Conservation (phyloP, 1,284 basidiomycete species). For the Fistulinella staudtii region DNA sequence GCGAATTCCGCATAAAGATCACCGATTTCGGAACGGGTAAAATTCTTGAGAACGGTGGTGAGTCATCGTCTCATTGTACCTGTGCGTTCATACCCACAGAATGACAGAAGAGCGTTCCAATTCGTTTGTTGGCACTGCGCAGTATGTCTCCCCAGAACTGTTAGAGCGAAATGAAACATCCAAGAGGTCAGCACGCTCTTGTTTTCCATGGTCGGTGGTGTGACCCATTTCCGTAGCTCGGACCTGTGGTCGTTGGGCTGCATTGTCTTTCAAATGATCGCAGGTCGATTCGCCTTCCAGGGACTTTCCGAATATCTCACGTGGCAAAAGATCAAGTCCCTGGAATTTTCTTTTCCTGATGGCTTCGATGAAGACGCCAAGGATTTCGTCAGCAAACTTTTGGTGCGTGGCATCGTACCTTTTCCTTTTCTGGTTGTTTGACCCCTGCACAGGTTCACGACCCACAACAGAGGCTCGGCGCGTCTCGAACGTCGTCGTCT, state of each 20-base stretch:
- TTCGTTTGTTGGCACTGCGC: constrained; percentile 95
- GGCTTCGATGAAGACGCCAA: constrained; percentile 67
- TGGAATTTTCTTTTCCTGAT: constrained; percentile 71
- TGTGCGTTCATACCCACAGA: constrained; percentile 9
- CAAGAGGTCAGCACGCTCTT: constrained; percentile 46
- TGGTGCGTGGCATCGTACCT: constrained; percentile 44
- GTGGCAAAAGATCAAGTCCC: constrained; percentile 73
- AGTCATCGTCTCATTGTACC: constrained; percentile 13
- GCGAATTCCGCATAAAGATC: constrained; percentile 84
- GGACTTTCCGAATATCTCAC: constrained; percentile 82
- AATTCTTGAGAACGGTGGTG: constrained; percentile 61
- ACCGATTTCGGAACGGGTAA: constrained; percentile 98
- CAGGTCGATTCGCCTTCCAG: constrained; percentile 88
- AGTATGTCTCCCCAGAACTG: constrained; percentile 94
- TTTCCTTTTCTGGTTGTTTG: not conserved
- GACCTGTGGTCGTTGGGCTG: constrained; percentile 99
- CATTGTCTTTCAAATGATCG: constrained; percentile 95
- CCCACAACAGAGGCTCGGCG: constrained; percentile 67
- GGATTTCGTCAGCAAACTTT: constrained; percentile 61
- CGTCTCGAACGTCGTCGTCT: constrained; percentile 44
- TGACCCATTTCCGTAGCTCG: constrained; percentile 48
- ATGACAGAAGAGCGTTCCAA: constrained; percentile 51
- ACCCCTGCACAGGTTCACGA: constrained; percentile 54
- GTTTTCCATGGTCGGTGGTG: not conserved
- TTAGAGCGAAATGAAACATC: constrained; percentile 73